A percentile compares a stretch with the other conserved stretches of the same genome.
Evolutionary conservation across 306 rosid genomes (phyloP).

Genomic region (Canavalia gladiata): DNA sequence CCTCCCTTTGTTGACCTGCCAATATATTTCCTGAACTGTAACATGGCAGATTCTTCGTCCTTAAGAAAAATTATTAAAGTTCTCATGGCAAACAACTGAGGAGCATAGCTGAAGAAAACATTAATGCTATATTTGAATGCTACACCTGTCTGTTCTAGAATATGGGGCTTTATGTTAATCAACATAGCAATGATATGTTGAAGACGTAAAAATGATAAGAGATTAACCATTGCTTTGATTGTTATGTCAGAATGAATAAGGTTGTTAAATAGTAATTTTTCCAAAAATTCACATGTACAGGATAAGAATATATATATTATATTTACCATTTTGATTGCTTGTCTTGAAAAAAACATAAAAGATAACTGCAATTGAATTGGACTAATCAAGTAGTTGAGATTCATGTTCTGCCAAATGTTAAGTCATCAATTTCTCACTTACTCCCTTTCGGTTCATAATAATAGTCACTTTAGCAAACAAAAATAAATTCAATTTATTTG

Average conservation of each 20-base stretch:
- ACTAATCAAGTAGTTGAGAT: constrained; percentile 28
- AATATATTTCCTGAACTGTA: constrained; percentile 27
- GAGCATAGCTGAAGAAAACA: neutral
- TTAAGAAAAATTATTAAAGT: constrained; percentile 23
- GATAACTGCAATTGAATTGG: constrained; percentile 22
- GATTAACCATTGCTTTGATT: constrained; percentile 1
- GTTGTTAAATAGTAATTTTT: constrained; percentile 7
- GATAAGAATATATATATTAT: constrained; percentile 19
- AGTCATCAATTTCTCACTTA: neutral
- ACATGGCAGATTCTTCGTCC: constrained; percentile 6
- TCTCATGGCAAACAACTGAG: constrained; percentile 34
- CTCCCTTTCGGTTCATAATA: neutral
- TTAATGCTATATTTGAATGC: neutral
- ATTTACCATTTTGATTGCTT: constrained; percentile 14
- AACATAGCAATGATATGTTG: neutral
- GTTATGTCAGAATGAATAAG: neutral
- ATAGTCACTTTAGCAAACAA: too few relatives aligned
- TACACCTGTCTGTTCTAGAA: constrained; percentile 15
- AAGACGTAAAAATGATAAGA: constrained; percentile 11
- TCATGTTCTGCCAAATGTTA: constrained; percentile 20
- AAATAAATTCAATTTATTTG: too few relatives aligned
- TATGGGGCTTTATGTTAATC: constrained; percentile 30
- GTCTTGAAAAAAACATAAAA: constrained; percentile 36
- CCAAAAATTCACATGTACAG: neutral
- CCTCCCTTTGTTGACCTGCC: neutral